A percentile compares a stretch with the other conserved stretches of the same genome.
These are phyloP conservation scores for Eugenia klotzschiana DNA, from an alignment of 441 rosid species.

Conservation along the genomic window DNA sequence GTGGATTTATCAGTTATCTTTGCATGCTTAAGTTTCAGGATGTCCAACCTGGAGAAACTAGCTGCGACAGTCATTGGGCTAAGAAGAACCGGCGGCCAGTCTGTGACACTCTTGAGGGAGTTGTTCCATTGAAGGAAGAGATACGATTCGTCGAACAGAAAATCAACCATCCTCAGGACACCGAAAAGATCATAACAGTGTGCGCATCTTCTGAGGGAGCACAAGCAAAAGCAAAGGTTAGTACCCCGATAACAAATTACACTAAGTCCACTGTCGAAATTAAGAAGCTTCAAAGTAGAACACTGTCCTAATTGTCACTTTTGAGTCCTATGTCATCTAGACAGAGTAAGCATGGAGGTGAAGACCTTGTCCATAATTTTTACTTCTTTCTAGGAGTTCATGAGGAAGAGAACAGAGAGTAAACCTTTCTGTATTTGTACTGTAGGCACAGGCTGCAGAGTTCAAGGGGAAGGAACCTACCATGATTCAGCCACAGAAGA, in stretches of 20 bases:
- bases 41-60: not conserved
- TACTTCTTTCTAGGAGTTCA: not conserved
- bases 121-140: not conserved
- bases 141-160: not conserved
- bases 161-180: not conserved
- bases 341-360: not conserved
- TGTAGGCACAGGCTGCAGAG: not conserved
- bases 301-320: not conserved
- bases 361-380: not conserved
- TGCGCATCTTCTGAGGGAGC: not conserved
- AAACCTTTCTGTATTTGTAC: not conserved
- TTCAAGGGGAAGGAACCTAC: not conserved
- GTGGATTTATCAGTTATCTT: not conserved
- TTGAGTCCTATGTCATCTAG: not conserved
- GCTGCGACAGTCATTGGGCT: not conserved
- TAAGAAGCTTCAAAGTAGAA: not conserved
- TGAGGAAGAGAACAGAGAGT: not conserved
- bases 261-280: not conserved
- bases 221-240: not conserved
- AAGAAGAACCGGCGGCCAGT: not conserved
- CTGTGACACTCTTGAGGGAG: not conserved
- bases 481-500: not conserved
- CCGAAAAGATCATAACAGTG: not conserved
- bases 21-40: not conserved
- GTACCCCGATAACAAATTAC: not conserved